phyloP scores from a whole-genome alignment of 805 yeast genomes.

The Lachancea fermentati region DNA sequence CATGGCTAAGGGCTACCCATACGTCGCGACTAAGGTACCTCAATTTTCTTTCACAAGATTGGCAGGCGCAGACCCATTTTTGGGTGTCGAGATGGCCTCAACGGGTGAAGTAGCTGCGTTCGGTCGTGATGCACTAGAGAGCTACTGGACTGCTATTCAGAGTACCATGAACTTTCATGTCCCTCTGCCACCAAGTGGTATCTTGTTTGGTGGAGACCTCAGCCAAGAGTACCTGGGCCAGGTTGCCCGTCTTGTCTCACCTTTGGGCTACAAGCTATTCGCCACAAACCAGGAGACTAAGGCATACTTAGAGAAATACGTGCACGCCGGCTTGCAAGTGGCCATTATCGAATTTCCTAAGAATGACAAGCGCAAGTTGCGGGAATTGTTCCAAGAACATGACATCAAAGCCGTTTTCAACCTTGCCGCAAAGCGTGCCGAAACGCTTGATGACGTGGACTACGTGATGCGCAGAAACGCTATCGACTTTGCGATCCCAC shows the following conservation, averaged over 20 bases:
- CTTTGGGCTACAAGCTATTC: conserved; percentile 71
- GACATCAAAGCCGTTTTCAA: conserved; percentile 86
- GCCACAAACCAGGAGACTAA: conserved; percentile 71
- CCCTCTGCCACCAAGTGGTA: conserved; percentile 85
- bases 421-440: conserved; percentile 87
- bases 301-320: conserved; percentile 52
- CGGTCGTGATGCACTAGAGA: conserved; percentile 78
- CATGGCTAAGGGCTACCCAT: conserved; percentile 68
- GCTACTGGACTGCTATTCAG: conserved; percentile 97
- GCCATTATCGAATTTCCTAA: conserved; percentile 84
- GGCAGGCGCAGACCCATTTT: conserved; percentile 98
- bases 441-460: conserved; percentile 75
- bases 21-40: conserved; percentile 96
- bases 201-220: conserved; percentile 92
- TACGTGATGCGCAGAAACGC: conserved; percentile 99
- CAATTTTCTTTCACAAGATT: conserved; percentile 97
- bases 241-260: conserved; percentile 64
- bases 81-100: conserved; percentile 99
- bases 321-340: conserved; percentile 34
- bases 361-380: conserved; percentile 85
- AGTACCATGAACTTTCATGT: conserved; percentile 95
- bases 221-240: conserved; percentile 61
- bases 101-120: conserved; percentile 99
- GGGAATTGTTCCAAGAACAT: conserved; percentile 87
- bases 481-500: conserved; percentile 93